A percentile compares a stretch with the other conserved stretches of the same genome.
Evolutionary conservation across 2,329 filamentous ascomycete species (phyloP).

Genomic region (Aspergillus fumigatus): DNA sequence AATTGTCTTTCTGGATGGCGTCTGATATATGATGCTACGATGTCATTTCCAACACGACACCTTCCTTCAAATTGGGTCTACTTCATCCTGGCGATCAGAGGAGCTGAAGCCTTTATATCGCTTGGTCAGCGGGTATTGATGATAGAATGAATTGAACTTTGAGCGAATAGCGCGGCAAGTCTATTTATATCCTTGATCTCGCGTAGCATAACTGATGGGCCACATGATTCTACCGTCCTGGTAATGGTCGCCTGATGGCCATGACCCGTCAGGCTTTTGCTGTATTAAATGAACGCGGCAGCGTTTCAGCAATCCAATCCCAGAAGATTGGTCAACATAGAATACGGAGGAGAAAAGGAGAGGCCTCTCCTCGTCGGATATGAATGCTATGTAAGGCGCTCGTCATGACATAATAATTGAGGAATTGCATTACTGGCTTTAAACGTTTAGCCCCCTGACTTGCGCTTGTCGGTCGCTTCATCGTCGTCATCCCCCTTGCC

Average conservation of each 20-base stretch:
- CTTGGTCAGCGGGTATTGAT: background rate
- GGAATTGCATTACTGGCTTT: background rate
- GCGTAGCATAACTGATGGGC: background rate
- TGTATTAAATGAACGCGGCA: no score
- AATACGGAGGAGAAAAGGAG: background rate
- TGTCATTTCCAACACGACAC: no score
- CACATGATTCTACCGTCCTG: background rate
- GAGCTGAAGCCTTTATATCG: background rate
- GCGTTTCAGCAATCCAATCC: background rate
- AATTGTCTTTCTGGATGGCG: background rate
- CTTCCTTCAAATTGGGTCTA: no score
- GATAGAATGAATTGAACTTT: background rate
- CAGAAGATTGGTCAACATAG: background rate
- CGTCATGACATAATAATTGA: background rate
- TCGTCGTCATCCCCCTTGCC: constrained; percentile 48
- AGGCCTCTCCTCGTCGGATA: background rate
- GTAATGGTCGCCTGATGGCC: background rate
- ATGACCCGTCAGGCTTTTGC: background rate
- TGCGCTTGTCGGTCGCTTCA: constrained; percentile 27
- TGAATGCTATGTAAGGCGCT: background rate
- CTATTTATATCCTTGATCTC: background rate
- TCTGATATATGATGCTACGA: background rate
- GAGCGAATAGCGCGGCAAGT: background rate
- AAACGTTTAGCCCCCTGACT: constrained; percentile 9
- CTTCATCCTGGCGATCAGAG: background rate